Percentiles rank a stretch among this genome's conserved stretches.
These are phyloP conservation scores for Exophiala sp. DNA, from an alignment of 2,329 filamentous ascomycete species.

Conservation along the genomic window DNA sequence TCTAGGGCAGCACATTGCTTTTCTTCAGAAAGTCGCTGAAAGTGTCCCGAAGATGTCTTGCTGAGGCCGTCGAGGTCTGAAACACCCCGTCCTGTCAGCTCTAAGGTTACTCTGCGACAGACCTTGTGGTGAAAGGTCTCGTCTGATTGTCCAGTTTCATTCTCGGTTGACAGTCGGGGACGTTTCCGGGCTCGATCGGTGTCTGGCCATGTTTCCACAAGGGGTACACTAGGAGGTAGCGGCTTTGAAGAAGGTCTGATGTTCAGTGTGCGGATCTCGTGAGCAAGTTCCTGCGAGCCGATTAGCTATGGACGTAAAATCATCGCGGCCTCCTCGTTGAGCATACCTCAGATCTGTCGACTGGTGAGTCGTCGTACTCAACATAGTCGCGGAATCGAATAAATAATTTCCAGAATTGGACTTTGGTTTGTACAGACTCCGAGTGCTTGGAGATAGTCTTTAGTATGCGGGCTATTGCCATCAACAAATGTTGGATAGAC, in stretches of 20 bases:
- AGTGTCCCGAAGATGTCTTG: conserved; percentile 45
- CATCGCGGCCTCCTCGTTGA: neutral
- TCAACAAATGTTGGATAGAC: conserved; percentile 4
- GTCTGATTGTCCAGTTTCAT: conserved; percentile 28
- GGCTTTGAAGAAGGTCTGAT: neutral
- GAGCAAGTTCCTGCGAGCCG: conserved; percentile 3
- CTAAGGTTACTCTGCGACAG: conserved; percentile 31
- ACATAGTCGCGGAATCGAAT: conserved; percentile 7
- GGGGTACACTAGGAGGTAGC: conserved; percentile 1
- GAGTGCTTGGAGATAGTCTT: conserved; percentile 13
- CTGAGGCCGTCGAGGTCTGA: conserved; percentile 40
- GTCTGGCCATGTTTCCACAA: conserved; percentile 16
- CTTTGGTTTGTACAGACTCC: conserved; percentile 2
- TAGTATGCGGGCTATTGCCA: conserved; percentile 10
- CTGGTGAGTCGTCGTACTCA: conserved; percentile 6
- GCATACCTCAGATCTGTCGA: conserved; percentile 9
- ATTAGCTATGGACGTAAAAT: neutral
- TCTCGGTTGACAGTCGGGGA: conserved; percentile 34
- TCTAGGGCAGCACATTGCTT: conserved; percentile 54
- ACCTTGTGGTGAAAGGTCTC: conserved; percentile 30
- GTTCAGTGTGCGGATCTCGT: conserved; percentile 12
- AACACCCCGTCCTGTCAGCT: conserved; percentile 36
- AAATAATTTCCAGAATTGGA: conserved; percentile 16
- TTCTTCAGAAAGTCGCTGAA: conserved; percentile 43
- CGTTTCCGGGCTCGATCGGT: conserved; percentile 35